These are phyloP conservation scores for Beauveria rudraprayagi DNA, from an alignment of 2,329 filamentous ascomycete species.

Conservation along the genomic window DNA sequence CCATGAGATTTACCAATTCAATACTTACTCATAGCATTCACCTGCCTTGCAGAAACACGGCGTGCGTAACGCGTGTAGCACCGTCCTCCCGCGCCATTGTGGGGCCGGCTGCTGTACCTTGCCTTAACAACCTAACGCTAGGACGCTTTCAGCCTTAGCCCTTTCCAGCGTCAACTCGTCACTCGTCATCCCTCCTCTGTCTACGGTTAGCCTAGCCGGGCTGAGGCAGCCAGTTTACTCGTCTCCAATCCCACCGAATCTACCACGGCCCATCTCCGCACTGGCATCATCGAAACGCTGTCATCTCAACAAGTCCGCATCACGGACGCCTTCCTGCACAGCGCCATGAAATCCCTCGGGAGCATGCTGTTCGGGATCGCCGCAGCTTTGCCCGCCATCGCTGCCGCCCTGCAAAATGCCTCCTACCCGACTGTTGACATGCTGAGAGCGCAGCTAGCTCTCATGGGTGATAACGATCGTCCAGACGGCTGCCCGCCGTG, in stretches of 20 bases:
- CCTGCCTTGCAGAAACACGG: background rate
- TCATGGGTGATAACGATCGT: constrained; percentile 55
- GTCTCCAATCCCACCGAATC: background rate
- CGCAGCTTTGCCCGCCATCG: constrained; percentile 31
- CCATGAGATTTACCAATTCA: too few species aligned
- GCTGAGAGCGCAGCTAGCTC: constrained; percentile 56
- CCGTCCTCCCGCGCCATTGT: background rate
- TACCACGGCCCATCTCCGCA: background rate
- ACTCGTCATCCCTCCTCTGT: background rate
- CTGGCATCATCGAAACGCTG: background rate
- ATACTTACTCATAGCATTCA: too few species aligned
- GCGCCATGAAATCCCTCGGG: constrained; percentile 34
- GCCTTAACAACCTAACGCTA: background rate
- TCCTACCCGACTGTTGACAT: constrained; percentile 56
- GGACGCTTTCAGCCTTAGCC: background rate
- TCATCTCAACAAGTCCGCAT: constrained; percentile 15
- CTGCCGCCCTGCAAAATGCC: constrained; percentile 35
- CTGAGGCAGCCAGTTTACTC: background rate
- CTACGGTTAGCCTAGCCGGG: background rate
- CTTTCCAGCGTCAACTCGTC: background rate
- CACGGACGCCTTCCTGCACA: background rate
- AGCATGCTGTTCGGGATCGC: constrained; percentile 33
- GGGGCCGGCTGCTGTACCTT: background rate
- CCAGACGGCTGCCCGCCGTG: constrained; percentile 74
- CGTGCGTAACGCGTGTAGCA: background rate